Evolutionary conservation across 371 early-diverging fungal genomes (phyloP), one percentile per base, ranked within the genome.

Genomic region (Rhizopus arrhizus): DNA sequence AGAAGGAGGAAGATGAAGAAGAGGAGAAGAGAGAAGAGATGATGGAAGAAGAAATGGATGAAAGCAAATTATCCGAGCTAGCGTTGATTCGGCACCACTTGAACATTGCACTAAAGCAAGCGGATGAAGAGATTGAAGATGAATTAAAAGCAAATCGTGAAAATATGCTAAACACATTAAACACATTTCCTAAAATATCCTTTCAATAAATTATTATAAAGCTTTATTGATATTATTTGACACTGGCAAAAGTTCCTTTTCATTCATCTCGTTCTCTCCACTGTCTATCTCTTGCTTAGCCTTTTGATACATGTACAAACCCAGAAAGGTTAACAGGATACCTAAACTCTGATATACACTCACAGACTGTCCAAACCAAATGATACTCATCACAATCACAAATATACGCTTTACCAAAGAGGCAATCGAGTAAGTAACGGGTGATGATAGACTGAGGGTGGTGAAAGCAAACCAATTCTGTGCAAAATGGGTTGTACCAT

Each of bases 391-490:
- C 35, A 86, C 86, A 68, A 96, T 95, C 36, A 96, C 95, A 61
- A 93, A 85, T 45, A 96, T 91, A 34, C 96, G 86, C 75, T 96
- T 96, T 59, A 93, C 74, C 56, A 96, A 79, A 9, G 90, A 89
- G 6, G 91, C 88, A 59, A 96, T 91, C 9, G 91, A 90, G 71
- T 93, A 96, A 0, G 95, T 92, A 36, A 96, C 92, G 1, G 95
- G 91, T 2, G 90, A 88, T 6, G 92, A 89, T 51, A 89, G 70
- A 4, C 85, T 75, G 40, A 95, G 74, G 10, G 95, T 83, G 32
- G 86, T 86, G 68, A 95, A 91, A 1, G 95, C 91, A 62, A 93
- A 82, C 62, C 91, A 80, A 58, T 82, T 89, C 66, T 96, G 95
- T 31, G 81, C 73, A 70, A 92, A 94, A 72, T 93, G 89, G 3